Base-by-base conservation (phyloP, 2,329 filamentous ascomycete species). In the Trichothecium sympodiale region DNA sequence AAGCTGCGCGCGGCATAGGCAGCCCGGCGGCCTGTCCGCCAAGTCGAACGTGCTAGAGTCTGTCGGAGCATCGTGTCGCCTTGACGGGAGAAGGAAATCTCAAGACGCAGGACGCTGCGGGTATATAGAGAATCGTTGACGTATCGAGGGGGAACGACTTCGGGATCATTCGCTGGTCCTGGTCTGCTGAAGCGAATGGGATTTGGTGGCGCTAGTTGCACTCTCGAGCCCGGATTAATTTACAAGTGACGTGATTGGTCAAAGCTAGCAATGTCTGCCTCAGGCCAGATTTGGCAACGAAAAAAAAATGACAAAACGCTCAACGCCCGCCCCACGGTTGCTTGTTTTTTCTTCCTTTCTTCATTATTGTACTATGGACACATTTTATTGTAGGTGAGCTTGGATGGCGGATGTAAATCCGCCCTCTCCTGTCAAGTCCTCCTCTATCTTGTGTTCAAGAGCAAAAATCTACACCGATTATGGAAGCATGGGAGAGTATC, bases 401-500 rank as follows among this genome's bases (percentile, higher is more conserved):
- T 71, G 72, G 55, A 62, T 63, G 43, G 55, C 55, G 49, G 29
- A 33, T 48, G 48, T 51, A 57, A 49, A 41, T 38, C 48, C 45
- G 55, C 50, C 57, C 62, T 29, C 58, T 61, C 63, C 62, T 59
- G 57, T 78, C 71, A 68, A 76, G 74, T 74, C 65, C 65, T 72
- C 73, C 76, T 80, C 77, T 80, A 80, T 80, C 74, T 73, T 77
- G 72, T 78, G 73, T 65, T 69, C 76, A 51, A 78, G 76, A 80
- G 54, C 41, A 65, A 65, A 52, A 57, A 51, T 56, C 28, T 28
- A 75, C 74, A 69, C 74, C 74, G 74, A 58, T 76, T 77, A 77
- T 80, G 77, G 77, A 80, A 77, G 73, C 74, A 74, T 70, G 71
- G 65, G 64, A 80, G 72, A 71, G 65, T 57, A 59, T 43, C 55